A percentile compares a stretch with the other conserved stretches of the same genome.
phyloP scores from a whole-genome alignment of 2,329 filamentous ascomycete genomes.

The Stagonosporopsis rhizophila region DNA sequence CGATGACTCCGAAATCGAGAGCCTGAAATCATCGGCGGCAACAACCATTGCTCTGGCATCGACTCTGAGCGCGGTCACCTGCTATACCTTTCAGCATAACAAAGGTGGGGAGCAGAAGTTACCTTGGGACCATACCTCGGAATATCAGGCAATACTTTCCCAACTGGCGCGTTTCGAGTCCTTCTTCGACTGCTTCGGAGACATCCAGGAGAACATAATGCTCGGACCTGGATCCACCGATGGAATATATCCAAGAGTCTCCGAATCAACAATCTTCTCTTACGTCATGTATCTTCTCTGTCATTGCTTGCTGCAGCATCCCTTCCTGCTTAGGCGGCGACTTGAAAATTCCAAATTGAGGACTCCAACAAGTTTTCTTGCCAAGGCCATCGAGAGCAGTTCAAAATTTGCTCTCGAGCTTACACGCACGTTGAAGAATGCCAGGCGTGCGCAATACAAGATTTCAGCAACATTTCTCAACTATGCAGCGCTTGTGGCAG shows the following conservation, averaged over 20 bases:
- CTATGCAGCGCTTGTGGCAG: conserved; percentile 10
- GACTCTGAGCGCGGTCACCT: background rate
- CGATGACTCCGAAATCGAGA: background rate
- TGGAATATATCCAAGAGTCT: background rate
- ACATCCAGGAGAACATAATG: conserved; percentile 8
- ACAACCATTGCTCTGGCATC: background rate
- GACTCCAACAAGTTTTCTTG: background rate
- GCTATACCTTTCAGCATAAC: conserved; percentile 9
- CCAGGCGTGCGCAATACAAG: conserved; percentile 1
- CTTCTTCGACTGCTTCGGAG: conserved; percentile 12
- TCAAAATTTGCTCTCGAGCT: conserved; percentile 2
- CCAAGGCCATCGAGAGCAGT: background rate
- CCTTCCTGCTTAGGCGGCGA: conserved; percentile 11
- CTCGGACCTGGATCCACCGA: background rate
- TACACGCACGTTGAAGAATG: conserved; percentile 10
- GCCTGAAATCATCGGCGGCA: background rate
- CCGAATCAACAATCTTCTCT: conserved; percentile 11
- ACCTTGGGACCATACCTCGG: conserved; percentile 15
- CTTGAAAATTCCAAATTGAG: background rate
- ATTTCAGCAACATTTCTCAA: conserved; percentile 11
- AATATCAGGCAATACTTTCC: conserved; percentile 15
- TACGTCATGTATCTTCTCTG: conserved; percentile 13
- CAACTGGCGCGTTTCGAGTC: conserved; percentile 11
- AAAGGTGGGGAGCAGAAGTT: conserved; percentile 5
- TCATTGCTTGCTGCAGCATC: conserved; percentile 15